Evolutionary conservation across 345 rosid species (phyloP).

Genomic region (Eutrema yunnanense): DNA sequence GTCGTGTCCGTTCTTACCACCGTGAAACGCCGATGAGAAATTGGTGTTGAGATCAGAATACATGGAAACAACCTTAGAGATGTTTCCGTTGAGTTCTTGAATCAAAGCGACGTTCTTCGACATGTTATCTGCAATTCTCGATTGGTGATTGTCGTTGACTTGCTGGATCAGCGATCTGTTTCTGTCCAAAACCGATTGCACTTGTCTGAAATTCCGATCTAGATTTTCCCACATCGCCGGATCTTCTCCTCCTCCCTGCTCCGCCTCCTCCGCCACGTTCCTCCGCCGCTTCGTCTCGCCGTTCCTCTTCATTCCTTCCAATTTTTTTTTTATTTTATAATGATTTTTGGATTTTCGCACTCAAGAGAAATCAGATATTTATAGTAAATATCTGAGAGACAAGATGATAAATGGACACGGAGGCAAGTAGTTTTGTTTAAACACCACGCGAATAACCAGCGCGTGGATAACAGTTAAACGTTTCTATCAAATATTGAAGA

Average conservation of each 20-base stretch:
- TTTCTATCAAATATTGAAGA: not conserved
- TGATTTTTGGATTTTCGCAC: constrained; percentile 11
- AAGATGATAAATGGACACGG: constrained; percentile 17
- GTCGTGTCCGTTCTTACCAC: constrained; percentile 22
- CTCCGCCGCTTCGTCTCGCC: constrained; percentile 27
- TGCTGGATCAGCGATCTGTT: constrained; percentile 76
- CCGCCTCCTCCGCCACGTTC: constrained; percentile 22
- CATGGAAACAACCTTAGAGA: constrained; percentile 68
- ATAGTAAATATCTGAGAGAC: constrained; percentile 23
- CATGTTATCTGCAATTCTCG: constrained; percentile 69
- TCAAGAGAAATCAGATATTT: constrained; percentile 23
- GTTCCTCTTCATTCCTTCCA: constrained; percentile 20
- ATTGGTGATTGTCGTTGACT: constrained; percentile 88
- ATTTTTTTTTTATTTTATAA: not conserved
- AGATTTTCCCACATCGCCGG: constrained; percentile 54
- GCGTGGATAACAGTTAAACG: not conserved
- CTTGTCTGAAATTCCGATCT: constrained; percentile 50
- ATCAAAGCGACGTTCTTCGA: constrained; percentile 83
- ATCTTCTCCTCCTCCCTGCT: constrained; percentile 37
- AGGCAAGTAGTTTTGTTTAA: constrained; percentile 6
- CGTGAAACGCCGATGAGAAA: constrained; percentile 44
- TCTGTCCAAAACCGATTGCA: constrained; percentile 76
- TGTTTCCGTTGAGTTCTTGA: constrained; percentile 81
- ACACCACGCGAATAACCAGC: not conserved
- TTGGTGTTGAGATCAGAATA: constrained; percentile 56